A percentile compares a stretch with the other conserved stretches of the same genome.
These are phyloP conservation scores for Penicillium paradoxum DNA, from an alignment of 495 filamentous ascomycete genomes.

Conservation along the genomic window DNA sequence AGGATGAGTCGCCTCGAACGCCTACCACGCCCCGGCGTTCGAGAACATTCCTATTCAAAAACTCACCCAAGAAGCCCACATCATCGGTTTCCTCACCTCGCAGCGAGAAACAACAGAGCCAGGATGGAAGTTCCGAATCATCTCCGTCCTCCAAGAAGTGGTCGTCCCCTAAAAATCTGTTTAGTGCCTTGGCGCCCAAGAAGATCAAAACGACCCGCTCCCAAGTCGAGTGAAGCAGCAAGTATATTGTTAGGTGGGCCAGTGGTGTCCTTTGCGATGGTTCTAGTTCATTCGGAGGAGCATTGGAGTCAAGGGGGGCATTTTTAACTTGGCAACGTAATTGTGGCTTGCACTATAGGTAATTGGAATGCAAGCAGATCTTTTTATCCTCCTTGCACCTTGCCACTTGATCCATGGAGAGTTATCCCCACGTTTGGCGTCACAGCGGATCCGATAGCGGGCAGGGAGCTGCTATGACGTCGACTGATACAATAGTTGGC, in stretches of 20 bases:
- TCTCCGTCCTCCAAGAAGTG: slow-evolving; percentile 24
- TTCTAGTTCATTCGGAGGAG: slow-evolving; percentile 4
- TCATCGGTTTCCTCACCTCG: slow-evolving; percentile 14
- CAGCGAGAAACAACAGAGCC: slow-evolving; percentile 17
- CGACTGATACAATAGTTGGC: slow-evolving; percentile 7
- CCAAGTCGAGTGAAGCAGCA: slow-evolving; percentile 61
- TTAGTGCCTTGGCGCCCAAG: slow-evolving; percentile 21
- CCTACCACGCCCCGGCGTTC: slow-evolving; percentile 14
- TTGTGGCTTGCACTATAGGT: slow-evolving; percentile 1
- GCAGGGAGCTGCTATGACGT: slow-evolving; percentile 9
- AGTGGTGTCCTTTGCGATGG: neutral
- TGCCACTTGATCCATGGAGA: neutral
- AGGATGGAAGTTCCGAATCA: slow-evolving; percentile 12
- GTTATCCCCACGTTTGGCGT: slow-evolving; percentile 10
- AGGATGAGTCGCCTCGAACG: slow-evolving; percentile 13
- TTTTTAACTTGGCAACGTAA: slow-evolving; percentile 17
- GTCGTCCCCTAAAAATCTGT: slow-evolving; percentile 14
- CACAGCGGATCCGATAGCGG: slow-evolving; percentile 8
- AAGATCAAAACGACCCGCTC: slow-evolving; percentile 47
- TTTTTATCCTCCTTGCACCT: neutral
- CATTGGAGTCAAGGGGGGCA: slow-evolving; percentile 1
- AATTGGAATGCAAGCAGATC: slow-evolving; percentile 6
- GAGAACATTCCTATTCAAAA: slow-evolving; percentile 15
- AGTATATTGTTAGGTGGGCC: slow-evolving; percentile 55
- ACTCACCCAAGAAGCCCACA: slow-evolving; percentile 6